phyloP scores from a whole-genome alignment of 1,284 basidiomycete species.

The Ganoderma resinaceum region DNA sequence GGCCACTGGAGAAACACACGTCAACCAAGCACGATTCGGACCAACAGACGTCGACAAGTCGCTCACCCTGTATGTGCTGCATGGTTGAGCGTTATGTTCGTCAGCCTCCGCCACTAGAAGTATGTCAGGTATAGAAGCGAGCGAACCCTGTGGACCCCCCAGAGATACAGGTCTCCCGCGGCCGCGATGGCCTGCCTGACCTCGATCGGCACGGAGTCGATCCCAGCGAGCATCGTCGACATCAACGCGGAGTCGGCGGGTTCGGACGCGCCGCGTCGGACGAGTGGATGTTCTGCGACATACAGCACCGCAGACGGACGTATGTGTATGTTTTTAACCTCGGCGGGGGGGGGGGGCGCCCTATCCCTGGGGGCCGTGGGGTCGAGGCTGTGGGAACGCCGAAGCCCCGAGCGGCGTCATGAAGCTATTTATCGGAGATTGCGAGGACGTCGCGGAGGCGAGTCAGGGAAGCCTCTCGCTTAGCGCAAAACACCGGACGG shows the following conservation, averaged over 20 bases:
- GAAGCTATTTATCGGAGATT: background rate
- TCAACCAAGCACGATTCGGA: background rate
- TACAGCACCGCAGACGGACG: background rate
- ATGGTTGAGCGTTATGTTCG: background rate
- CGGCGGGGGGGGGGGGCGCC: background rate
- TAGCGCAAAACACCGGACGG: background rate
- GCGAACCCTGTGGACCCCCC: constrained; percentile 4
- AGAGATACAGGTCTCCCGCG: background rate
- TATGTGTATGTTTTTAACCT: background rate
- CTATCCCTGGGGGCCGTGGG: background rate
- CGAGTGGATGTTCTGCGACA: background rate
- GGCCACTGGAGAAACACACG: background rate
- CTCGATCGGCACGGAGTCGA: background rate
- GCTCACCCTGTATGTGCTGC: constrained; percentile 4
- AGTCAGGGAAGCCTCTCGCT: background rate
- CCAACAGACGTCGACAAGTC: background rate
- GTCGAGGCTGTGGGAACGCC: background rate
- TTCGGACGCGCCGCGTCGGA: background rate
- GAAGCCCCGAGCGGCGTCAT: background rate
- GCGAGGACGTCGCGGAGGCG: background rate
- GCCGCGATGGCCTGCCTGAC: background rate
- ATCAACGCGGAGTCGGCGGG: too few relatives aligned
- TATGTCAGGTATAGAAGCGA: too few relatives aligned
- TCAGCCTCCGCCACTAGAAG: background rate
- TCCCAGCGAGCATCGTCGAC: background rate